Percentiles rank a stretch among this genome's conserved stretches.
Evolutionary conservation across 148 eudicot genomes (phyloP).

Genomic region (Gaultheria prostrata): DNA sequence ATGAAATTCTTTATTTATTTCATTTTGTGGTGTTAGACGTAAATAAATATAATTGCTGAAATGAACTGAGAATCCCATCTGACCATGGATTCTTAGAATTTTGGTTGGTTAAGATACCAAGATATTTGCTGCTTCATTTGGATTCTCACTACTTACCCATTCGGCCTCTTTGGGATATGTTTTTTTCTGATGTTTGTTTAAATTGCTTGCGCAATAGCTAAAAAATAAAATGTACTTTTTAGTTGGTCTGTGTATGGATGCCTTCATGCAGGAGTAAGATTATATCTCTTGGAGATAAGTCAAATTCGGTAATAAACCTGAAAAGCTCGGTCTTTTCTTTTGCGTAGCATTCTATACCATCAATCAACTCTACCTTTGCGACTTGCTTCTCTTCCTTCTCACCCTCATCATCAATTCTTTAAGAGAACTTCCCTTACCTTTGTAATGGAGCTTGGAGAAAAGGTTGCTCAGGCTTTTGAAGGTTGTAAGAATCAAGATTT

Average conservation of each 20-base stretch:
- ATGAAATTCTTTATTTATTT: not conserved
- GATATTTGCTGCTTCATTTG: not conserved
- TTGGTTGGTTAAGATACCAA: not conserved
- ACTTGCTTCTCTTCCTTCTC: not conserved
- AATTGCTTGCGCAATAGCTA: not conserved
- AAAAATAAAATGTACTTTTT: not conserved
- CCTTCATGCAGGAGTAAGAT: too few relatives aligned
- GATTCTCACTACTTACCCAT: not conserved
- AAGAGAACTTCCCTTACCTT: not conserved
- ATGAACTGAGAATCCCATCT: not conserved
- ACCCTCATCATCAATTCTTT: not conserved
- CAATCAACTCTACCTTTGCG: not conserved
- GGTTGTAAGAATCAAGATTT: not conserved
- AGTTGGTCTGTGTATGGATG: too few relatives aligned
- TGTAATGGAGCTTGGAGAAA: not conserved
- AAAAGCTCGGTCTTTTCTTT: too few relatives aligned
- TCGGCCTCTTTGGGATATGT: not conserved
- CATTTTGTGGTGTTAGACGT: not conserved
- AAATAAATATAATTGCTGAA: not conserved
- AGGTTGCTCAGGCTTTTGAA: not conserved
- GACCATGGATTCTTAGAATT: not conserved
- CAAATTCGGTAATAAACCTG: too few relatives aligned
- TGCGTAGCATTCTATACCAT: too few relatives aligned
- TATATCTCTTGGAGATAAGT: too few relatives aligned
- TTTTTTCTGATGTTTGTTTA: not conserved